Conservation (phyloP, 2,329 filamentous ascomycete species). For the Pseudocercospora vitis region DNA sequence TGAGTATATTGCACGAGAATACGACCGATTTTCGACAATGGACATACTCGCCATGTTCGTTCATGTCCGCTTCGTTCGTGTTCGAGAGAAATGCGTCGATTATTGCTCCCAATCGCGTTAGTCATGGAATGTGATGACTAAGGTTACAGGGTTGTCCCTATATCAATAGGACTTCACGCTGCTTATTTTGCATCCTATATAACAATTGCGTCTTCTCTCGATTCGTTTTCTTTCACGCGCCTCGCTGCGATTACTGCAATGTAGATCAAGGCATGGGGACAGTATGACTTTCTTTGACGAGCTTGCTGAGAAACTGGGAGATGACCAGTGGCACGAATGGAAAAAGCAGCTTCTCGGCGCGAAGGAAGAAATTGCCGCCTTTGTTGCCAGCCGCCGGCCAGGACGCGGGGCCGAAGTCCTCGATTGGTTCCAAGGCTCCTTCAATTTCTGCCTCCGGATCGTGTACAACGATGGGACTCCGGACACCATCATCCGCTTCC, state of each 20-base stretch:
- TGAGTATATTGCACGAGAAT: too few relatives aligned
- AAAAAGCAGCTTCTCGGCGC: neutral
- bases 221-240: neutral
- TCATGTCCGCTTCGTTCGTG: too few relatives aligned
- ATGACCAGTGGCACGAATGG: neutral
- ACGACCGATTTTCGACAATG: too few relatives aligned
- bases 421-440: constrained; percentile 1
- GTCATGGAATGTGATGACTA: too few relatives aligned
- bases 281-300: neutral
- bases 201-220: neutral
- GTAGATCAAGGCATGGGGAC: neutral
- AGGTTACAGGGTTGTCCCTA: too few relatives aligned
- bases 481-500: neutral
- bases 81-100: too few relatives aligned
- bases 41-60: too few relatives aligned
- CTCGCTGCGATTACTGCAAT: neutral
- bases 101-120: too few relatives aligned
- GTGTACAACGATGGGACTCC: neutral
- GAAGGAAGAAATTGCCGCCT: neutral
- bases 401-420: constrained; percentile 1
- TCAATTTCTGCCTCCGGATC: constrained; percentile 2
- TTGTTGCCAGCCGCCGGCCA: too few relatives aligned
- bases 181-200: neutral
- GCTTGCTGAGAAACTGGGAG: neutral
- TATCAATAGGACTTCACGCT: neutral